Conservation (phyloP, 192 early-diverging fungal species). For the Coemansia sp. region DNA sequence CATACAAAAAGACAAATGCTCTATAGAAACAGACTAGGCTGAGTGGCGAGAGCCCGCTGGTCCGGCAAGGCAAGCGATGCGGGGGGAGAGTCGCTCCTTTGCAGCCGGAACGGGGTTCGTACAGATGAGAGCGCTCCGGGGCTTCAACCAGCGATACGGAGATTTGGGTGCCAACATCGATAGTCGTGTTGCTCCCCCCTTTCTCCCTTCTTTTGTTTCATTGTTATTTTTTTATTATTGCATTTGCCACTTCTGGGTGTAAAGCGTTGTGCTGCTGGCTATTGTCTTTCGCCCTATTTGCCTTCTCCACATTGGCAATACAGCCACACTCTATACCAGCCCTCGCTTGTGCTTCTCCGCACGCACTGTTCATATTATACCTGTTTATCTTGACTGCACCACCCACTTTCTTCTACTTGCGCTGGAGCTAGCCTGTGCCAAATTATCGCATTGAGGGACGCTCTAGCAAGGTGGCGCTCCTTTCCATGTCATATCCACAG, state of each 20-base stretch:
- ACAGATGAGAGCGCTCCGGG: neutral
- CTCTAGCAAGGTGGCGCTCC: slow-evolving; percentile 7
- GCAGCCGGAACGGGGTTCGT: neutral
- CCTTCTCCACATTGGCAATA: neutral
- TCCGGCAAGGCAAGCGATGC: neutral
- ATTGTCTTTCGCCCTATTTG: neutral
- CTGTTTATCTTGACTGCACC: neutral
- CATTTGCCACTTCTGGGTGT: slow-evolving; percentile 7
- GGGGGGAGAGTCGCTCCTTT: neutral
- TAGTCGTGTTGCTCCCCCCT: neutral
- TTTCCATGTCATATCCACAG: slow-evolving; percentile 35
- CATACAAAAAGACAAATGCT: neutral
- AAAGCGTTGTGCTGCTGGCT: neutral
- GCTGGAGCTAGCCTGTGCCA: slow-evolving; percentile 4
- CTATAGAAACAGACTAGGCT: neutral
- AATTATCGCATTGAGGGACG: slow-evolving; percentile 3
- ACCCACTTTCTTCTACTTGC: neutral
- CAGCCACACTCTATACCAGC: neutral
- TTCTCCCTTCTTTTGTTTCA: neutral
- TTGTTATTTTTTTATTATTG: slow-evolving; percentile 5
- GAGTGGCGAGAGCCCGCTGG: neutral
- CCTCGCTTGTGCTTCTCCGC: neutral
- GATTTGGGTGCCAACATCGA: slow-evolving; percentile 3
- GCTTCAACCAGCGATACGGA: neutral
- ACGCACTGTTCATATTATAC: neutral